Conservation (phyloP, 805 yeast genomes). For the Suhomyces tanzawaensis region DNA sequence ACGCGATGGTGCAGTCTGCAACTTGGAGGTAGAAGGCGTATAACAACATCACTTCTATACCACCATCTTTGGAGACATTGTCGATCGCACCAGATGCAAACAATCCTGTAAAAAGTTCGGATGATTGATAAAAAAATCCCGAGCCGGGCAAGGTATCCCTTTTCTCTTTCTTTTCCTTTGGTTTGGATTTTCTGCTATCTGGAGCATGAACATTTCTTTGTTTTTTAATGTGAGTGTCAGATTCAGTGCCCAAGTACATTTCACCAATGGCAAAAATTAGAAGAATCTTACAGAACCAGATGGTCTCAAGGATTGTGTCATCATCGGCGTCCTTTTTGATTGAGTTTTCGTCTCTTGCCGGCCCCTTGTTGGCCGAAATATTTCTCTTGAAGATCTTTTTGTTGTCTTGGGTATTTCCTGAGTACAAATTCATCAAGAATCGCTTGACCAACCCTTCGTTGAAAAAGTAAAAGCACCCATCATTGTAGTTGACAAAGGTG, state of each 20-base stretch:
- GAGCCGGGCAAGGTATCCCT: constrained; percentile 65
- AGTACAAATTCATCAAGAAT: constrained; percentile 61
- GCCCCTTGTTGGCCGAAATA: constrained; percentile 18
- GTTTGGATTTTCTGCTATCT: constrained; percentile 6
- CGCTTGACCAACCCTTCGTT: constrained; percentile 77
- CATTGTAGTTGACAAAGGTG: constrained; percentile 74
- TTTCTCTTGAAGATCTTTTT: constrained; percentile 37
- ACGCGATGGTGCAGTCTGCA: constrained; percentile 80
- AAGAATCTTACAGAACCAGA: constrained; percentile 76
- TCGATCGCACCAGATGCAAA: constrained; percentile 81
- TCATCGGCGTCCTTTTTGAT: constrained; percentile 44
- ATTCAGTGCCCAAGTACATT: constrained; percentile 77
- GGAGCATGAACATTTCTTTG: constrained; percentile 15
- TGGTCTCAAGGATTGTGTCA: constrained; percentile 66
- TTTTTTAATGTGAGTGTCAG: constrained; percentile 53
- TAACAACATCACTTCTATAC: constrained; percentile 68
- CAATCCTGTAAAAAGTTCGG: constrained; percentile 72
- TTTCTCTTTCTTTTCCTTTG: constrained; percentile 17
- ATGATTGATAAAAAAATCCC: constrained; percentile 73
- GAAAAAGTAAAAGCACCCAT: constrained; percentile 81
- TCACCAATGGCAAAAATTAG: constrained; percentile 78
- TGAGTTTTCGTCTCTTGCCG: constrained; percentile 34
- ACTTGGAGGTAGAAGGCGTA: constrained; percentile 81
- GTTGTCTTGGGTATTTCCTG: constrained; percentile 43
- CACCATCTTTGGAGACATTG: constrained; percentile 74